Conservation (phyloP, 371 early-diverging fungal species). For the Zychaea mexicana region DNA sequence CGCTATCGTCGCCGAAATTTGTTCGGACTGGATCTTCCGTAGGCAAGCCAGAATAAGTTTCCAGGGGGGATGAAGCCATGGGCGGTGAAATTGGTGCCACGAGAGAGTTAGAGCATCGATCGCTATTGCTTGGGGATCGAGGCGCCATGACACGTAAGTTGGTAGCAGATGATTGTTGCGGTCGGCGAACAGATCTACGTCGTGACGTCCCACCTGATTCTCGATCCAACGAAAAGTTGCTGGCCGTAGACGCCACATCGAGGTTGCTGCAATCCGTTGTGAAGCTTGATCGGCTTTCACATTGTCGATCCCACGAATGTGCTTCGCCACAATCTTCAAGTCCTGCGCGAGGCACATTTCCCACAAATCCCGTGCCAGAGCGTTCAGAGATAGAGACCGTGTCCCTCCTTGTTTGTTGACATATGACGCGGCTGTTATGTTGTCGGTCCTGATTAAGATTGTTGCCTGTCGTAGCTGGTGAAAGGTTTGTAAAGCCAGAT, state of each 20-base stretch:
- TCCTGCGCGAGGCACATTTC: conserved; percentile 17
- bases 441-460: conserved; percentile 26
- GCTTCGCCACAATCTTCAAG: conserved; percentile 24
- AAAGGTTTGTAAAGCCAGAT: conserved; percentile 16
- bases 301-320: conserved; percentile 18
- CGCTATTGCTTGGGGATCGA: conserved; percentile 11
- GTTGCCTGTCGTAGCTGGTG: conserved; percentile 3
- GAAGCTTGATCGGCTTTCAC: conserved; percentile 14
- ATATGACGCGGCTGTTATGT: conserved; percentile 23
- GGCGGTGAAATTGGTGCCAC: background rate
- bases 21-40: background rate
- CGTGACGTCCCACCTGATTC: conserved; percentile 12
- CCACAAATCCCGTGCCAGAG: conserved; percentile 22
- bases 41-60: conserved; percentile 8
- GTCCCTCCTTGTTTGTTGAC: conserved; percentile 31
- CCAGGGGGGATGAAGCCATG: conserved; percentile 11
- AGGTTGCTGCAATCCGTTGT: background rate
- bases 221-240: background rate
- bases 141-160: conserved; percentile 16
- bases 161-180: conserved; percentile 11
- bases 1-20: conserved; percentile 4
- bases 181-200: conserved; percentile 28
- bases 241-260: conserved; percentile 5
- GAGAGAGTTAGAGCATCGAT: background rate
- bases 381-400: conserved; percentile 17